These are phyloP conservation scores for Phialocephala subalpina DNA, from an alignment of 2,329 filamentous ascomycete species.

Conservation along the genomic window DNA sequence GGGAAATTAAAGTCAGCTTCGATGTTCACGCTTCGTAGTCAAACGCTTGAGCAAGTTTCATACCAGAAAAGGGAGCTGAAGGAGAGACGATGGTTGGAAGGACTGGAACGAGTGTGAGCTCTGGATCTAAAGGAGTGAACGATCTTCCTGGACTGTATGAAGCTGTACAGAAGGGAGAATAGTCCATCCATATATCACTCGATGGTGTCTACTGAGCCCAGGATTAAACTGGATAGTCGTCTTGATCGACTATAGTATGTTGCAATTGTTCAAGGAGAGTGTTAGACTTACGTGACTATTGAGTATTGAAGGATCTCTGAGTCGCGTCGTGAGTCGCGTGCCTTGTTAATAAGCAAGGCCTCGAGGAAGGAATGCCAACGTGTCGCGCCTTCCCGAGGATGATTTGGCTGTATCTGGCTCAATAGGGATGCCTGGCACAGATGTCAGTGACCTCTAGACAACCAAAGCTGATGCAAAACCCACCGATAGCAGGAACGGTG, in stretches of 20 bases:
- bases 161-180: constrained; percentile 25
- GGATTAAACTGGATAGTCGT: constrained; percentile 14
- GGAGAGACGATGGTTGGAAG: background rate
- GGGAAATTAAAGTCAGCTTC: background rate
- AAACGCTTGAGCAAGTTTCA: background rate
- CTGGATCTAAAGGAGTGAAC: constrained; percentile 6
- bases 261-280: constrained; percentile 19
- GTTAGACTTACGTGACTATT: constrained; percentile 37
- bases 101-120: background rate
- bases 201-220: constrained; percentile 11
- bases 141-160: constrained; percentile 13
- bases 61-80: background rate
- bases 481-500: background rate
- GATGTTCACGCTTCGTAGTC: no score
- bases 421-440: constrained; percentile 2
- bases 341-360: constrained; percentile 27
- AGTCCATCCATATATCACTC: constrained; percentile 35
- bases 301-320: constrained; percentile 26
- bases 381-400: constrained; percentile 15
- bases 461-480: background rate
- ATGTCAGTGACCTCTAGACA: constrained; percentile 1
- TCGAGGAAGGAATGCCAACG: constrained; percentile 30
- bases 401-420: constrained; percentile 13
- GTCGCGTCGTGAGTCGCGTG: constrained; percentile 31
- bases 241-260: constrained; percentile 24